Conservation (phyloP, 768 basidiomycete species). For the Symmetrospora coprosmae region DNA sequence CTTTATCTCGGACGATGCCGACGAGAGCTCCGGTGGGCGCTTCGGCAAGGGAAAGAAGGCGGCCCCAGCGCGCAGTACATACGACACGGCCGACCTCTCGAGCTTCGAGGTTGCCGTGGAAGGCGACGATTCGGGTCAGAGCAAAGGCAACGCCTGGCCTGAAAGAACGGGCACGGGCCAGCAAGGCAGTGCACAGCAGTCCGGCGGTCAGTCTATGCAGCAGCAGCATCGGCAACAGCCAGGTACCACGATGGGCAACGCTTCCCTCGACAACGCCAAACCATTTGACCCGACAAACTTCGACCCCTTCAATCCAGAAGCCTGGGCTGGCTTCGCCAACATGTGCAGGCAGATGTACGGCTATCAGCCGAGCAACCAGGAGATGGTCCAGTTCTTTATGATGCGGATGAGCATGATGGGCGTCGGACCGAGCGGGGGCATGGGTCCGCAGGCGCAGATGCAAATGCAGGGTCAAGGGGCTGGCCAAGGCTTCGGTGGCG, state of each 20-base stretch:
- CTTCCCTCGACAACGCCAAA: background rate
- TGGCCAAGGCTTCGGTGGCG: too few relatives aligned
- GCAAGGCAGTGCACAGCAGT: too few relatives aligned
- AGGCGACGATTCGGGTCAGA: background rate
- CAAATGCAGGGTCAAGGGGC: background rate
- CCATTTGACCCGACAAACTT: background rate
- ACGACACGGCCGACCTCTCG: background rate
- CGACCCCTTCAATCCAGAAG: background rate
- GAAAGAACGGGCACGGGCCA: too few relatives aligned
- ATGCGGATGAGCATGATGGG: conserved; percentile 11
- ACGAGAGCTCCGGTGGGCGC: background rate
- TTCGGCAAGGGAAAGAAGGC: background rate
- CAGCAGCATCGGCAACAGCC: too few relatives aligned
- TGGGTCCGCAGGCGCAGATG: background rate
- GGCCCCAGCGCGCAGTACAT: background rate
- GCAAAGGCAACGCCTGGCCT: too few relatives aligned
- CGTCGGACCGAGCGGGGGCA: background rate
- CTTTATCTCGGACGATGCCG: background rate
- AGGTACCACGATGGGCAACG: too few relatives aligned
- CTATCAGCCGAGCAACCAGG: conserved; percentile 3
- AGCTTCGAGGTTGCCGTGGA: background rate
- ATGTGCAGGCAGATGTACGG: conserved; percentile 2
- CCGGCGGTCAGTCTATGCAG: too few relatives aligned
- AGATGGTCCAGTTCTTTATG: conserved; percentile 18
- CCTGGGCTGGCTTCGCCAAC: conserved; percentile 12